phyloP scores from a whole-genome alignment of 2,329 filamentous ascomycete species.

The Aspergillus fischeri region DNA sequence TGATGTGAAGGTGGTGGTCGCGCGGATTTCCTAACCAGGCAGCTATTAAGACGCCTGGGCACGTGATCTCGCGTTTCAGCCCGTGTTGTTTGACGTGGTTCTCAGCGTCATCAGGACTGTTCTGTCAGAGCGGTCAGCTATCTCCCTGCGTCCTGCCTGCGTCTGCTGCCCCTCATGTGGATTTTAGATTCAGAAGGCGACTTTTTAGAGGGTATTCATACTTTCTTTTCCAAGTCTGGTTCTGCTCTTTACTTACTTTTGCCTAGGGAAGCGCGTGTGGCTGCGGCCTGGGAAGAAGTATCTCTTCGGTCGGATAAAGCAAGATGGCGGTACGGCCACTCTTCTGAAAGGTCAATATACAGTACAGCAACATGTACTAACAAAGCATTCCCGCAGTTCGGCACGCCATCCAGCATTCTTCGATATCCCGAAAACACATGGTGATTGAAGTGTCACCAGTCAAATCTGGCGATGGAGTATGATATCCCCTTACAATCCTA shows the following conservation, averaged over 20 bases:
- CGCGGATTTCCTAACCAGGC: conserved; percentile 20
- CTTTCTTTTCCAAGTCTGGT: conserved; percentile 33
- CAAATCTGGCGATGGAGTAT: conserved; percentile 62
- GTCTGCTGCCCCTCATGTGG: conserved; percentile 52
- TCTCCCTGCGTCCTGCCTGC: background rate
- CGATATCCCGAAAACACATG: conserved; percentile 85
- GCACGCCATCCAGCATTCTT: conserved; percentile 70
- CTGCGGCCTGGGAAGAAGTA: conserved; percentile 80
- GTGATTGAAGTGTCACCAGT: conserved; percentile 68
- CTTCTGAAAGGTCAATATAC: background rate
- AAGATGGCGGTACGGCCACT: conserved; percentile 51
- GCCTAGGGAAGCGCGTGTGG: conserved; percentile 69
- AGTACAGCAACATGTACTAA: background rate
- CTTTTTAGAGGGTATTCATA: conserved; percentile 47
- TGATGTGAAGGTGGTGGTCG: background rate
- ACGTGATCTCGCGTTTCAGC: conserved; percentile 35
- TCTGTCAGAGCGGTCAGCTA: background rate
- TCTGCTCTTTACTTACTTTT: conserved; percentile 6
- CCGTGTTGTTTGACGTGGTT: conserved; percentile 17
- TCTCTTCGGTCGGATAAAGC: conserved; percentile 73
- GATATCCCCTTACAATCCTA: conserved; percentile 19
- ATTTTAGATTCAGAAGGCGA: conserved; percentile 53
- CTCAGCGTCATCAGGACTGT: background rate
- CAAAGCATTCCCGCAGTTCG: conserved; percentile 46
- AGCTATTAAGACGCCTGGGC: conserved; percentile 25